Conservation (phyloP, 225 moss, liverwort and hornwort genomes). For the Sphagnum contortum region DNA sequence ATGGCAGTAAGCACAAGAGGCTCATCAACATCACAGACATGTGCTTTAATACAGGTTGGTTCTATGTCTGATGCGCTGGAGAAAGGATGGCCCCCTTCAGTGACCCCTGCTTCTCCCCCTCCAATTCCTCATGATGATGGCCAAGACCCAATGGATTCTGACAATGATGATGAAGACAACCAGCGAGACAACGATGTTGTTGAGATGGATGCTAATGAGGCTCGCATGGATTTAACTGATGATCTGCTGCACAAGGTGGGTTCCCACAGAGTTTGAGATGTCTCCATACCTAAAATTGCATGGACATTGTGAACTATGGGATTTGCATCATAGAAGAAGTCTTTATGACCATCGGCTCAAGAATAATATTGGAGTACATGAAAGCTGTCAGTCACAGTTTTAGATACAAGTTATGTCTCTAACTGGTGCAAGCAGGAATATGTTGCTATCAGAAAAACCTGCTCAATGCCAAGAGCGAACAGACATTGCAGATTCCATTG, state of each 20-base stretch:
- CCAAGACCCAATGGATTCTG: constrained; percentile 23
- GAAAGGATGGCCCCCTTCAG: constrained; percentile 29
- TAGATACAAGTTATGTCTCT: too few species aligned
- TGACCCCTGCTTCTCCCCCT: constrained; percentile 4
- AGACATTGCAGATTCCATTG: too few species aligned
- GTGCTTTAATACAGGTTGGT: neutral
- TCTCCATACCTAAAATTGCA: too few species aligned
- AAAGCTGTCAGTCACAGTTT: too few species aligned
- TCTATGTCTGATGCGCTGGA: constrained; percentile 36
- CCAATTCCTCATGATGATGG: constrained; percentile 7
- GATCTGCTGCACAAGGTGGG: constrained; percentile 88
- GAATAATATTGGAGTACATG: too few species aligned
- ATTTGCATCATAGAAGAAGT: too few species aligned
- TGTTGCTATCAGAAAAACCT: too few species aligned
- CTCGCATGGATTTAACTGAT: constrained; percentile 83
- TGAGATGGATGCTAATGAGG: constrained; percentile 45
- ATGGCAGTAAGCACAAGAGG: constrained; percentile 12
- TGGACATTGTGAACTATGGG: too few species aligned
- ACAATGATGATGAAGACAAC: constrained; percentile 52
- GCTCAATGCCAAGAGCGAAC: too few species aligned
- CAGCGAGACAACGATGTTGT: constrained; percentile 4
- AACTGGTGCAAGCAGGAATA: too few species aligned
- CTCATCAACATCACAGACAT: constrained; percentile 4
- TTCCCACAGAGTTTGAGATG: neutral
- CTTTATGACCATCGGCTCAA: too few species aligned